Evolutionary conservation across 805 yeast genomes (phyloP).

Genomic region (Sungouiella thailandica): DNA sequence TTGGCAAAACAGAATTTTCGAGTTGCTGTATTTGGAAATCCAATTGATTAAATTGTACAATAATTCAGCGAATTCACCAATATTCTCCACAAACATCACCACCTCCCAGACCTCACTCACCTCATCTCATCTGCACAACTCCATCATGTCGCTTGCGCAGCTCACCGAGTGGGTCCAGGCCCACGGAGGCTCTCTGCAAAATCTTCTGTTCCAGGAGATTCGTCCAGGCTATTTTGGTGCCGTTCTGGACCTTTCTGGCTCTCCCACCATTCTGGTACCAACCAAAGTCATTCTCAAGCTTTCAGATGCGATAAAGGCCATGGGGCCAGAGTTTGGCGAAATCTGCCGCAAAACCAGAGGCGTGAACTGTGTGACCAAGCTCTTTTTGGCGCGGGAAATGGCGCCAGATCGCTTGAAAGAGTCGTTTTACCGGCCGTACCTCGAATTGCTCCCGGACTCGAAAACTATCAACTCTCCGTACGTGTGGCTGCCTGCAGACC

Average conservation of each 20-base stretch:
- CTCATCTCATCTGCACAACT: too few species aligned
- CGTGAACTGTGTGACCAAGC: slow-evolving; percentile 29
- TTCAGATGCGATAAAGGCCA: slow-evolving; percentile 20
- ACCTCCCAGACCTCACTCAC: too few species aligned
- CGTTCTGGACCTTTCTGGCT: slow-evolving; percentile 7
- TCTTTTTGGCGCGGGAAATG: slow-evolving; percentile 30
- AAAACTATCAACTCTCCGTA: slow-evolving; percentile 54
- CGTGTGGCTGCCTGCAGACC: slow-evolving; percentile 55
- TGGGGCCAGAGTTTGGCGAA: slow-evolving; percentile 9
- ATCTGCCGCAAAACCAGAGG: slow-evolving; percentile 14
- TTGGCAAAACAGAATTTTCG: too few species aligned
- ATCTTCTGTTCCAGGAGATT: slow-evolving; percentile 20
- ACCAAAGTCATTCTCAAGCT: slow-evolving; percentile 14
- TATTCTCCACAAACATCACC: too few species aligned
- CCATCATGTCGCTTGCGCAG: slow-evolving; percentile 4
- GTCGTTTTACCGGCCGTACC: slow-evolving; percentile 22
- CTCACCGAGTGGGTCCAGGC: slow-evolving; percentile 28
- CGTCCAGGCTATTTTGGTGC: slow-evolving; percentile 24
- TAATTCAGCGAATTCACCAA: too few species aligned
- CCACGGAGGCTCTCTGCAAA: slow-evolving; percentile 24
- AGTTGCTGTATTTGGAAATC: too few species aligned
- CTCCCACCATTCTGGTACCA: slow-evolving; percentile 10
- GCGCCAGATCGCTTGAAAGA: background rate
- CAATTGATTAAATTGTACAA: too few species aligned
- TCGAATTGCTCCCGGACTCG: slow-evolving; percentile 31